Evolutionary conservation across 306 rosid species (phyloP).

Genomic region (Corylus heterophylla): DNA sequence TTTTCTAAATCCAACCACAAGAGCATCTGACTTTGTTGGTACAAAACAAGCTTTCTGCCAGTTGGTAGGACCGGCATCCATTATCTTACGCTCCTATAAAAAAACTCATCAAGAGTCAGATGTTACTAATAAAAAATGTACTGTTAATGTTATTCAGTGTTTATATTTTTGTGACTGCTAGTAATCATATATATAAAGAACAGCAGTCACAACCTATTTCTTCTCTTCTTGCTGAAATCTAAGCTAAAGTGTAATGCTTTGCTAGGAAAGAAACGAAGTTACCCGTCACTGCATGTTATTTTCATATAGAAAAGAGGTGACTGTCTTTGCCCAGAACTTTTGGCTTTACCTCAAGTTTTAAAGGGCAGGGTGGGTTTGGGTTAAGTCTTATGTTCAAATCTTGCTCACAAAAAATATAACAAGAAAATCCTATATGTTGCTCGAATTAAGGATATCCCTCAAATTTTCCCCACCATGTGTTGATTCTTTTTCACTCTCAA

Average conservation of each 20-base stretch:
- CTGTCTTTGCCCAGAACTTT: neutral
- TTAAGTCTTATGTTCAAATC: neutral
- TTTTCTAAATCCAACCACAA: constrained; percentile 75
- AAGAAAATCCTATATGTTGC: neutral
- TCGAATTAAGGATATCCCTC: too few species aligned
- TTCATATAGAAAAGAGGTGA: neutral
- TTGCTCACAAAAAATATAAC: neutral
- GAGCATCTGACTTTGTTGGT: constrained; percentile 85
- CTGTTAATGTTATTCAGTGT: neutral
- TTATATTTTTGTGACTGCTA: neutral
- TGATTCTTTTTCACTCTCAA: neutral
- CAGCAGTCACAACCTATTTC: neutral
- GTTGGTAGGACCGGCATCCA: constrained; percentile 53
- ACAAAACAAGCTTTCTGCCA: constrained; percentile 89
- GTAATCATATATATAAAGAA: neutral
- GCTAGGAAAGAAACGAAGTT: neutral
- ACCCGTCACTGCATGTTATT: neutral
- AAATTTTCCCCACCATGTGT: neutral
- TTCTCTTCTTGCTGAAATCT: neutral
- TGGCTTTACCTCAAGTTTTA: neutral
- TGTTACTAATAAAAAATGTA: neutral
- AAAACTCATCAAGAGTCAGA: constrained; percentile 19
- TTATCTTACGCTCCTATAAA: constrained; percentile 63
- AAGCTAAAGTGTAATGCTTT: neutral
- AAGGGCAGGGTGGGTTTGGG: neutral